phyloP scores from a whole-genome alignment of 345 rosid species.

The Excoecaria cochinchinensis region DNA sequence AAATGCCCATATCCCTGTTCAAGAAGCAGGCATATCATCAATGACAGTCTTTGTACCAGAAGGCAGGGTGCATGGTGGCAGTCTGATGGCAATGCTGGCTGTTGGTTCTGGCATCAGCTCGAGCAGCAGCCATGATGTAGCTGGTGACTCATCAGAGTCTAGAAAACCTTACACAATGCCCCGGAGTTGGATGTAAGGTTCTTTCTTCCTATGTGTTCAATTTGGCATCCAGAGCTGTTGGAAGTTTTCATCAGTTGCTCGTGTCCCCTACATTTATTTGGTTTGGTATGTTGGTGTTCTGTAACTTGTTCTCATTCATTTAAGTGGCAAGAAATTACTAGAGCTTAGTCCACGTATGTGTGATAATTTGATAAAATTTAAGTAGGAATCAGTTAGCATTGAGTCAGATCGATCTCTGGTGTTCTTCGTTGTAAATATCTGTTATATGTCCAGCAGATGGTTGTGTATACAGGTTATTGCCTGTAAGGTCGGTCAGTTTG shows the following conservation, averaged over 20 bases:
- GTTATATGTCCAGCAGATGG: conserved; percentile 20
- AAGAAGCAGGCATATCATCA: conserved; percentile 31
- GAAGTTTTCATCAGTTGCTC: conserved; percentile 1
- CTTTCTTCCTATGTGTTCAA: conserved; percentile 16
- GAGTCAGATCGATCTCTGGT: conserved; percentile 29
- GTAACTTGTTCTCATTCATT: conserved; percentile 22
- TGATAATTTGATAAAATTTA: conserved; percentile 23
- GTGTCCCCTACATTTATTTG: conserved; percentile 16
- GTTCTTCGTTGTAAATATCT: conserved; percentile 46
- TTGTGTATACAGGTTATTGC: conserved; percentile 33
- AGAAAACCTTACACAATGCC: conserved; percentile 28
- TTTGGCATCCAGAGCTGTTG: conserved; percentile 9
- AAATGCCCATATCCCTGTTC: conserved; percentile 16
- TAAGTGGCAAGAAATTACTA: conserved; percentile 13
- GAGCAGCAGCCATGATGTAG: conserved; percentile 24
- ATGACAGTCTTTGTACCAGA: conserved; percentile 51
- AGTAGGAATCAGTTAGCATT: conserved; percentile 31
- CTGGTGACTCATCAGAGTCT: conserved; percentile 26
- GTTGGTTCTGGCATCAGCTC: conserved; percentile 44
- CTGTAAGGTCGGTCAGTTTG: conserved; percentile 32
- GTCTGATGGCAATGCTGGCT: conserved; percentile 72
- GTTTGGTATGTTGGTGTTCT: conserved; percentile 21
- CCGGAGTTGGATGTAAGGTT: conserved; percentile 51
- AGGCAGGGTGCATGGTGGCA: conserved; percentile 97
- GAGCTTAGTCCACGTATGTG: background rate